Evolutionary conservation across 352 stramenopile genomes (phyloP).

Genomic region (Phytopythium cucurbitacearum): DNA sequence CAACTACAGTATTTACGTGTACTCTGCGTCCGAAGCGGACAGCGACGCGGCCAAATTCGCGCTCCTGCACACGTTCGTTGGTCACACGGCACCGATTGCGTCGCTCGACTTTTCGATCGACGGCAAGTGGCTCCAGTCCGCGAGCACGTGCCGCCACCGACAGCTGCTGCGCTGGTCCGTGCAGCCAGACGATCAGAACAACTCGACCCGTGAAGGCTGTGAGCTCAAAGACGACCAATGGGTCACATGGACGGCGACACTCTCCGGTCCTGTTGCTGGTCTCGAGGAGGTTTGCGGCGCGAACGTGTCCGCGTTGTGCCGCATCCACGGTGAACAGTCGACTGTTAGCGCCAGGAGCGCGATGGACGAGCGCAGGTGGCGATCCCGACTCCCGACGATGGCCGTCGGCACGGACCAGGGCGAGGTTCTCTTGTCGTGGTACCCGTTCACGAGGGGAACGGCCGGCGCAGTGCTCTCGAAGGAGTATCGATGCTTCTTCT

Average conservation of each 20-base stretch:
- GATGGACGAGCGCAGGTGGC: constrained; percentile 22
- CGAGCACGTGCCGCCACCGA: constrained; percentile 39
- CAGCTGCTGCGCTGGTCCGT: constrained; percentile 75
- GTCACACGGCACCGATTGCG: constrained; percentile 55
- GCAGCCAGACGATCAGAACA: constrained; percentile 5
- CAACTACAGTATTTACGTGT: constrained; percentile 80
- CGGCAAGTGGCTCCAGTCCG: constrained; percentile 57
- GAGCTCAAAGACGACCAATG: constrained; percentile 35
- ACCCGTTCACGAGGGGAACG: constrained; percentile 46
- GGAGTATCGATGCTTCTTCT: constrained; percentile 48
- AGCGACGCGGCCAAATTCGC: constrained; percentile 21
- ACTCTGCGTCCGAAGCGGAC: constrained; percentile 12
- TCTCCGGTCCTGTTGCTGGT: constrained; percentile 46
- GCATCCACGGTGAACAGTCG: constrained; percentile 26
- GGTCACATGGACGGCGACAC: constrained; percentile 46
- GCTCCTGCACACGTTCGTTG: constrained; percentile 48
- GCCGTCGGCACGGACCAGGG: constrained; percentile 43
- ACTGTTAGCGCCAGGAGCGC: not conserved
- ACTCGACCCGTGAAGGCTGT: constrained; percentile 8
- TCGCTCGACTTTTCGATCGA: constrained; percentile 70
- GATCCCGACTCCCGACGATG: constrained; percentile 43
- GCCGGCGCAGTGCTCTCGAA: constrained; percentile 37
- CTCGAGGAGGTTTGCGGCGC: constrained; percentile 33
- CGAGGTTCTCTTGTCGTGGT: constrained; percentile 59
- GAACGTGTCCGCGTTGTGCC: constrained; percentile 26